A percentile compares a stretch with the other conserved stretches of the same genome.
These are phyloP conservation scores for Tylopilus subfusipes DNA, from an alignment of 768 basidiomycete species.

Conservation along the genomic window DNA sequence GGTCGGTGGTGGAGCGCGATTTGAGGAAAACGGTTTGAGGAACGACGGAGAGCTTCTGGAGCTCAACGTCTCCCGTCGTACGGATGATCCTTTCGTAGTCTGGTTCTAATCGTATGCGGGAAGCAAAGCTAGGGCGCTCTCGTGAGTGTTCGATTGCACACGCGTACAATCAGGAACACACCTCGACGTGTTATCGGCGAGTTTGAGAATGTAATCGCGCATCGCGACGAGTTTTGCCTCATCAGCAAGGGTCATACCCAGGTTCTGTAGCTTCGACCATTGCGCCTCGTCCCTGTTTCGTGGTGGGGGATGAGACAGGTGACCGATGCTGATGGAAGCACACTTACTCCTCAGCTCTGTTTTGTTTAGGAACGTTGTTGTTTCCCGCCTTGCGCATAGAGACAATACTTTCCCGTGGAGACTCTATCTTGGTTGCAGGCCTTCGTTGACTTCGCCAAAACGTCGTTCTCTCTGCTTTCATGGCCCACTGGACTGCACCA, in stretches of 20 bases:
- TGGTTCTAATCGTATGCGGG: conserved; percentile 58
- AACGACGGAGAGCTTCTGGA: conserved; percentile 85
- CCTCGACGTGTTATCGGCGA: conserved; percentile 79
- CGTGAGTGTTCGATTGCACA: conserved; percentile 3
- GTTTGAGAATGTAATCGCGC: conserved; percentile 82
- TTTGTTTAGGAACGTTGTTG: conserved; percentile 39
- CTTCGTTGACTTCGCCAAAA: conserved; percentile 71
- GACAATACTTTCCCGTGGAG: conserved; percentile 68
- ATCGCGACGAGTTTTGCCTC: conserved; percentile 86
- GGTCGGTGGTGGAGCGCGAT: conserved; percentile 38
- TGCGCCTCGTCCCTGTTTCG: conserved; percentile 69
- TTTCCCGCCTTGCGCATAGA: conserved; percentile 53
- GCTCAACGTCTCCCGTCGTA: conserved; percentile 63
- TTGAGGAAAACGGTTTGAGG: conserved; percentile 90
- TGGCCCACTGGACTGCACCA: conserved; percentile 84
- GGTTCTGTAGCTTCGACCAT: conserved; percentile 72
- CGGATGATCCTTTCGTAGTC: conserved; percentile 64
- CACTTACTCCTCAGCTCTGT: conserved; percentile 76
- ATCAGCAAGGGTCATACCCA: conserved; percentile 81
- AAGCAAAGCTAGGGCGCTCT: conserved; percentile 52
- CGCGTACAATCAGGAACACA: conserved; percentile 27
- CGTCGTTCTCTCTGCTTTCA: conserved; percentile 71
- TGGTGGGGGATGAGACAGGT: background rate
- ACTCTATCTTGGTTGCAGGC: conserved; percentile 50
- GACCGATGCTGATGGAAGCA: background rate